A percentile compares a stretch with the other conserved stretches of the same genome.
These are phyloP conservation scores for Calonectria hongkongensis DNA, from an alignment of 2,329 filamentous ascomycete species.

Conservation along the genomic window DNA sequence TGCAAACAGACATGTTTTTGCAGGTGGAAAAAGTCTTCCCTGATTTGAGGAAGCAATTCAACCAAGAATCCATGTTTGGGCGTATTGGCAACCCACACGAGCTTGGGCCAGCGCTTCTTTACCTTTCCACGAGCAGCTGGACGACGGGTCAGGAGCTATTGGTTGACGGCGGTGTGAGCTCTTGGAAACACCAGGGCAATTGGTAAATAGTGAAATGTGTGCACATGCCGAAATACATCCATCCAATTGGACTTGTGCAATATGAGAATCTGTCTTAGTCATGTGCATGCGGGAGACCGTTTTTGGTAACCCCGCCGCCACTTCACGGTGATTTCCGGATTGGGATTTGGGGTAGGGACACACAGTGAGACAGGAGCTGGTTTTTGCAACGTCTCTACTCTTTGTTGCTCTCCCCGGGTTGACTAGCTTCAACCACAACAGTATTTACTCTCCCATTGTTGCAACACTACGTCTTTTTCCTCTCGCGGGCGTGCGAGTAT, in stretches of 20 bases:
- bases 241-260: not conserved
- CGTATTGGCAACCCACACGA: too few relatives aligned
- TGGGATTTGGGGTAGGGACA: not conserved
- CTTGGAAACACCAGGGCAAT: not conserved
- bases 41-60: too few relatives aligned
- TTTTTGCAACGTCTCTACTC: not conserved
- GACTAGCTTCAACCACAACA: not conserved
- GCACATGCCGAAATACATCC: too few relatives aligned
- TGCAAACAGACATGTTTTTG: too few relatives aligned
- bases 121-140: not conserved
- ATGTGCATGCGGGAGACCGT: not conserved
- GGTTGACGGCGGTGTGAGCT: not conserved
- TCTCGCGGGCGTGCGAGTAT: not conserved
- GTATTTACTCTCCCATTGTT: not conserved
- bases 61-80: too few relatives aligned
- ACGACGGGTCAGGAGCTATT: not conserved
- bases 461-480: not conserved
- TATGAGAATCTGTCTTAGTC: not conserved
- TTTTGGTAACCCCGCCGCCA: constrained; percentile 3
- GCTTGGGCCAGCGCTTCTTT: not conserved
- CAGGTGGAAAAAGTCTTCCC: too few relatives aligned
- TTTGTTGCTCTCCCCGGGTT: not conserved
- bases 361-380: not conserved
- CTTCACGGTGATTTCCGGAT: not conserved
- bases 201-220: not conserved